phyloP scores from a whole-genome alignment of 2,329 filamentous ascomycete genomes.

The Erysiphe pisi region DNA sequence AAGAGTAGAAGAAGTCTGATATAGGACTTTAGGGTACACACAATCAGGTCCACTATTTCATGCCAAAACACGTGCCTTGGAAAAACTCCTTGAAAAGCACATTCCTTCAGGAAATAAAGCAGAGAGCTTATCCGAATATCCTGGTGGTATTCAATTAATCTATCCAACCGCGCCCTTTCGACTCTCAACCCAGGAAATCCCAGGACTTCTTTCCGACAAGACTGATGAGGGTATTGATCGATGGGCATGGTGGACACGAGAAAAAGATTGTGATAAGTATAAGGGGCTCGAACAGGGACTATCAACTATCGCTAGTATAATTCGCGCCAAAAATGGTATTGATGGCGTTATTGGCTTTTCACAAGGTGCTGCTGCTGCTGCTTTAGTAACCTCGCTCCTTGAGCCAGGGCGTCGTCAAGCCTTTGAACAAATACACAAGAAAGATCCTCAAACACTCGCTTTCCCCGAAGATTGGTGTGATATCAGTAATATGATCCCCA shows the following conservation, averaged over 20 bases:
- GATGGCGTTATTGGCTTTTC: conserved; percentile 75
- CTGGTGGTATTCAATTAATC: conserved; percentile 44
- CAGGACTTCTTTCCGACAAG: conserved; percentile 47
- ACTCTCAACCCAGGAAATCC: conserved; percentile 55
- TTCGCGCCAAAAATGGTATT: conserved; percentile 55
- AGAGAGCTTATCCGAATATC: conserved; percentile 41
- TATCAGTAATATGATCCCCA: conserved; percentile 34
- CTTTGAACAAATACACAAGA: conserved; percentile 39
- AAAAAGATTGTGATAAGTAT: conserved; percentile 56
- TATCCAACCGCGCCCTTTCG: conserved; percentile 60
- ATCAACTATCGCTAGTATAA: conserved; percentile 48
- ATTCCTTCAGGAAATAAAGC: conserved; percentile 48
- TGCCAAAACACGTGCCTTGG: conserved; percentile 75
- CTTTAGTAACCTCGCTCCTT: conserved; percentile 60
- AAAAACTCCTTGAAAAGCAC: conserved; percentile 66
- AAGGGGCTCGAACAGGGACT: conserved; percentile 60
- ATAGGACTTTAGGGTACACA: conserved; percentile 56
- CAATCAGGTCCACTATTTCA: conserved; percentile 79
- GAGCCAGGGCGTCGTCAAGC: conserved; percentile 45
- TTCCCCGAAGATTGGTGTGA: conserved; percentile 41
- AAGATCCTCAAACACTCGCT: conserved; percentile 40
- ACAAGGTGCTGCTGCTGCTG: conserved; percentile 64
- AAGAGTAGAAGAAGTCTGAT: not conserved
- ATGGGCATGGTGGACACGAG: conserved; percentile 73
- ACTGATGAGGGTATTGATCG: conserved; percentile 50